Percentiles rank a stretch among this genome's conserved stretches.
Conservation (phyloP, 805 yeast species). For the Ogataea salicorniae region DNA sequence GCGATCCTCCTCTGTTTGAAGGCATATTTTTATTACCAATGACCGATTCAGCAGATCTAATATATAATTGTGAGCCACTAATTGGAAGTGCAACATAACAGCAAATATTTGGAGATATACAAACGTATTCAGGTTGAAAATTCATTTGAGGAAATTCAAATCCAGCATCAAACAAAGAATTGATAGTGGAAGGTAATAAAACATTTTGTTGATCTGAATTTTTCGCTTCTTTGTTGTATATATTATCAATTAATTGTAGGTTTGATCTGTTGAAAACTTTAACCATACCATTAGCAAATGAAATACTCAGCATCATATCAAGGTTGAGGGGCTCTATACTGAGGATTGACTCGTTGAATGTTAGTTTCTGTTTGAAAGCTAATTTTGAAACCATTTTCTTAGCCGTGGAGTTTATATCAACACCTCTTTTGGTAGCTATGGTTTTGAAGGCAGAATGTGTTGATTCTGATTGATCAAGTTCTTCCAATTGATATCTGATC, state of each 20-base stretch:
- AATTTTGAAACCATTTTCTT: conserved; percentile 5
- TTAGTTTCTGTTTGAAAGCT: conserved; percentile 17
- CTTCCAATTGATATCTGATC: conserved; percentile 23
- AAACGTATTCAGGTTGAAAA: conserved; percentile 30
- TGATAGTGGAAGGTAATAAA: conserved; percentile 30
- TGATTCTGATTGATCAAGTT: conserved; percentile 5
- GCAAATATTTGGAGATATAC: conserved; percentile 48
- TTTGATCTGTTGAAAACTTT: conserved; percentile 39
- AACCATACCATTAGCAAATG: conserved; percentile 40
- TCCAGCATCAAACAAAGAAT: conserved; percentile 49
- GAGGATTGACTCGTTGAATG: conserved; percentile 25
- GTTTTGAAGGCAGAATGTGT: conserved; percentile 23
- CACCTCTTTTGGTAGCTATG: conserved; percentile 17
- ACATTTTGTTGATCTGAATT: conserved; percentile 2
- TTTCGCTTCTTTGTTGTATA: conserved; percentile 4
- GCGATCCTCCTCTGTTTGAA: conserved; percentile 26
- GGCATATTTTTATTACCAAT: conserved; percentile 13
- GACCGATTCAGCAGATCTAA: conserved; percentile 19
- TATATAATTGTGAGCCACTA: conserved; percentile 16
- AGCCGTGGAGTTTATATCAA: conserved; percentile 3
- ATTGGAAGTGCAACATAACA: conserved; percentile 33
- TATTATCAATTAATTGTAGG: conserved; percentile 21
- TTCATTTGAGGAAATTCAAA: conserved; percentile 40
- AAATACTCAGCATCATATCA: conserved; percentile 37
- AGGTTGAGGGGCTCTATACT: conserved; percentile 30